phyloP scores from a whole-genome alignment of 768 basidiomycete species.

The Tylopilus balloui region DNA sequence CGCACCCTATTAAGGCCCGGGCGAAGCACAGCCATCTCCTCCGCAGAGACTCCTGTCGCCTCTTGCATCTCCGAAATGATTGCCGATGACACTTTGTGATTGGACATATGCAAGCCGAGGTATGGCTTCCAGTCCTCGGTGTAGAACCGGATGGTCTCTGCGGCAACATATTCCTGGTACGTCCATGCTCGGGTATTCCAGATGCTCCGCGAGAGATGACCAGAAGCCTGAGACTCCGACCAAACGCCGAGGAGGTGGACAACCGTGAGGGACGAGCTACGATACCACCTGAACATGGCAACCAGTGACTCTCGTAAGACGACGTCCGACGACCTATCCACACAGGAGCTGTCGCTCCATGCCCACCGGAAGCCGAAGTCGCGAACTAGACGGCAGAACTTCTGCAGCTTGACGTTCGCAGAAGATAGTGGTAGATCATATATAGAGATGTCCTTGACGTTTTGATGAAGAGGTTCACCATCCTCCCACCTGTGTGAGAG shows the following conservation, averaged over 20 bases:
- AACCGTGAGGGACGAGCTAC: not conserved
- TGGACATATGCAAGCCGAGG: not conserved
- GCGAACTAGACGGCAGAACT: not conserved
- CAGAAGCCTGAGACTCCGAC: not conserved
- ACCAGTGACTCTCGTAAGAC: not conserved
- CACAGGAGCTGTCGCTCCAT: not conserved
- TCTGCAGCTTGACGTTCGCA: not conserved
- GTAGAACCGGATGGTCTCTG: not conserved
- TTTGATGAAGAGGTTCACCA: not conserved
- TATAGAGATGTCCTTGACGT: not conserved
- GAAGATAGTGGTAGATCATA: not conserved
- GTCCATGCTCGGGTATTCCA: constrained; percentile 1
- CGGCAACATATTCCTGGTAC: not conserved
- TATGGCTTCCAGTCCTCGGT: constrained; percentile 1
- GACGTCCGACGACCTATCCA: not conserved
- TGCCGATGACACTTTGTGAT: not conserved
- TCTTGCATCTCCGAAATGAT: not conserved
- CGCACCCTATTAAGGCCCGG: not conserved
- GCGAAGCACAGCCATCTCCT: not conserved
- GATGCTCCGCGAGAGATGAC: not conserved
- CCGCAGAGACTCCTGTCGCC: not conserved
- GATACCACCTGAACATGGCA: constrained; percentile 1
- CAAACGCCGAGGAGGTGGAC: not conserved
- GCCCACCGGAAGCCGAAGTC: not conserved
- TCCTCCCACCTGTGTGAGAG: not conserved